Base-by-base conservation (phyloP, 495 filamentous ascomycete species). In the Achaetomiella virescens region DNA sequence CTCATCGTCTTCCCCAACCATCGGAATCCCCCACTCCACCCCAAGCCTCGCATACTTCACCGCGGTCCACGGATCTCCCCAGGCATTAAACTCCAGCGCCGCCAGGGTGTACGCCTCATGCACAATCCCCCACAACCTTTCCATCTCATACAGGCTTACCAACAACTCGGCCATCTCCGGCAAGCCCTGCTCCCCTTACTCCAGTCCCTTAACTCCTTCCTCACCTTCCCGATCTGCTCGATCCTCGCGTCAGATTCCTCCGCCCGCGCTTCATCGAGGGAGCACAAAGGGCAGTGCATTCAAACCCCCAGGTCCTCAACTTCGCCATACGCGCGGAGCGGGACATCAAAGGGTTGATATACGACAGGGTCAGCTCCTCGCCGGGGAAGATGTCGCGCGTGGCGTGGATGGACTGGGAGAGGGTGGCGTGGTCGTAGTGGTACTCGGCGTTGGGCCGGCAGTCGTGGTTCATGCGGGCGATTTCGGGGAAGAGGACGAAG, bases 361-460 rank as follows among this genome's bases (percentile, higher is more conserved):
- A 76, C 7, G 67, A 68, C 46, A 74, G 55, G 10, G 70, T 70
- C 20, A 75, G 43, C 61, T 75, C 72, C 52, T 71, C 69, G 35
- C 67, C 73, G 0, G 62, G 60, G 1, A 5, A 3, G 36, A 75
- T 68, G n/a, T 67, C 66, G 4, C 69, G 60, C 1, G 67, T 62
- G 24, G 74, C 72, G 40, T 66, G 57, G 8, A 76, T 62, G 42
- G 61, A 65, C 41, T 76, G 74, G 9, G 60, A 56, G 12, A 75
- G 67, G 1, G 63, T 58, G 6, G 45, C 52, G 35, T 67, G 55
- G 25, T 70, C 67, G 42, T 71, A 75, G 52, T 63, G 67, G 66
- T 77, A 75, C 37, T 72, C 72, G 11, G 69, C 70, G 36, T 73
- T 75, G 8, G 73, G 69, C 0, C 72, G 70, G 55, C 73, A 77